Percentiles rank a stretch among this genome's conserved stretches.
Conservation (phyloP, 2,329 filamentous ascomycete species). For the Trichoderma endophyticum region DNA sequence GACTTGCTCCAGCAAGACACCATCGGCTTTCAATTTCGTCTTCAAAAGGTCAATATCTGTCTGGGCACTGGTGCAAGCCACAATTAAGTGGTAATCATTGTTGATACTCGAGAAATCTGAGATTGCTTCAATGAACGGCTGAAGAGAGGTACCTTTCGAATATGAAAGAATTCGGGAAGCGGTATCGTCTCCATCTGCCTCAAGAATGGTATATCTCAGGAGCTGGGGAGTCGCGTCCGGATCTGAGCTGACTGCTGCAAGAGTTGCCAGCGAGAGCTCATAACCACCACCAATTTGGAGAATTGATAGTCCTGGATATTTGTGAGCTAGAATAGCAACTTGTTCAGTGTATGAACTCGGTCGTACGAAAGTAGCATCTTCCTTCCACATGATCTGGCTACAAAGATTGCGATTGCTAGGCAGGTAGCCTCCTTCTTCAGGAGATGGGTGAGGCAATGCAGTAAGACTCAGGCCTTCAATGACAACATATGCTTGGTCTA, state of each 20-base stretch:
- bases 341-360: constrained; percentile 27
- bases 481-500: constrained; percentile 36
- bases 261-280: constrained; percentile 23
- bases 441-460: constrained; percentile 29
- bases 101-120: constrained; percentile 23
- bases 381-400: constrained; percentile 47
- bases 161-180: constrained; percentile 6
- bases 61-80: constrained; percentile 24
- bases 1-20: constrained; percentile 28
- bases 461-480: constrained; percentile 46
- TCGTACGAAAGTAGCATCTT: constrained; percentile 32
- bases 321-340: constrained; percentile 37
- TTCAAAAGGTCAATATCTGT: constrained; percentile 21
- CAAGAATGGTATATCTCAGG: constrained; percentile 33
- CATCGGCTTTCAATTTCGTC: constrained; percentile 29
- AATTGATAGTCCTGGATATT: constrained; percentile 37
- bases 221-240: constrained; percentile 32
- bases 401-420: constrained; percentile 49
- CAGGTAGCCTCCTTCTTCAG: constrained; percentile 38
- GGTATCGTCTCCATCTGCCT: constrained; percentile 8
- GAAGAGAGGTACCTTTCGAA: constrained; percentile 21
- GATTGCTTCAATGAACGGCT: constrained; percentile 31
- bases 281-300: constrained; percentile 37
- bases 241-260: constrained; percentile 27
- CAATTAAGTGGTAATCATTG: constrained; percentile 35